phyloP scores from a whole-genome alignment of 2,329 filamentous ascomycete species.

The Ophiosphaerella korrae region DNA sequence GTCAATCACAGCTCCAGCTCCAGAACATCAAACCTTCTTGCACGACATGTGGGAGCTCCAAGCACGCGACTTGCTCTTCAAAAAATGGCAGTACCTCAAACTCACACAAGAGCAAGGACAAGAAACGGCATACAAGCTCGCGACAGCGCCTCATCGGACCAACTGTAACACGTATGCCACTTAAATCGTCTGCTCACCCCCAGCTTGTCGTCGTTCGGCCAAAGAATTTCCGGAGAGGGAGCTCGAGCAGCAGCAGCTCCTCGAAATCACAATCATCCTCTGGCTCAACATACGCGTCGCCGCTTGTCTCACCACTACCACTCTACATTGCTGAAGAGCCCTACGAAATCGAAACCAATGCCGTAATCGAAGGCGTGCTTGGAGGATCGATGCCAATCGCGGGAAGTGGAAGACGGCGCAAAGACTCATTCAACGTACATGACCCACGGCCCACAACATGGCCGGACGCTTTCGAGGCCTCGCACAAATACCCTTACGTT shows the following conservation, averaged over 20 bases:
- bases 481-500: conserved; percentile 2
- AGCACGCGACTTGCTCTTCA: conserved; percentile 29
- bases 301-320: conserved; percentile 30
- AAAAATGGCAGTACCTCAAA: conserved; percentile 13
- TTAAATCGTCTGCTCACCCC: conserved; percentile 38
- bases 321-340: conserved; percentile 33
- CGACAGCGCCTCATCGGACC: conserved; percentile 31
- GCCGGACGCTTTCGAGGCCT: conserved; percentile 25
- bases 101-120: conserved; percentile 25
- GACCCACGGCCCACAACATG: conserved; percentile 28
- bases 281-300: conserved; percentile 28
- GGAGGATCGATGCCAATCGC: conserved; percentile 6
- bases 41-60: conserved; percentile 28
- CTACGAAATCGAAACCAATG: conserved; percentile 17
- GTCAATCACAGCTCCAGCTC: conserved; percentile 43
- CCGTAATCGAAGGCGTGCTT: conserved; percentile 15
- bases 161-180: conserved; percentile 38
- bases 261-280: conserved; percentile 18
- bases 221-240: conserved; percentile 33
- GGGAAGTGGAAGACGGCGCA: conserved; percentile 17
- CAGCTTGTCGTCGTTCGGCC: conserved; percentile 47
- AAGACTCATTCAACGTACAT: conserved; percentile 28
- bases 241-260: conserved; percentile 20
- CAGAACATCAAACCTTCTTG: conserved; percentile 29
- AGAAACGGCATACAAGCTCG: conserved; percentile 26